phyloP scores from a whole-genome alignment of 1,139 yeast species.

The Hemisphaericaspora subhashii region DNA sequence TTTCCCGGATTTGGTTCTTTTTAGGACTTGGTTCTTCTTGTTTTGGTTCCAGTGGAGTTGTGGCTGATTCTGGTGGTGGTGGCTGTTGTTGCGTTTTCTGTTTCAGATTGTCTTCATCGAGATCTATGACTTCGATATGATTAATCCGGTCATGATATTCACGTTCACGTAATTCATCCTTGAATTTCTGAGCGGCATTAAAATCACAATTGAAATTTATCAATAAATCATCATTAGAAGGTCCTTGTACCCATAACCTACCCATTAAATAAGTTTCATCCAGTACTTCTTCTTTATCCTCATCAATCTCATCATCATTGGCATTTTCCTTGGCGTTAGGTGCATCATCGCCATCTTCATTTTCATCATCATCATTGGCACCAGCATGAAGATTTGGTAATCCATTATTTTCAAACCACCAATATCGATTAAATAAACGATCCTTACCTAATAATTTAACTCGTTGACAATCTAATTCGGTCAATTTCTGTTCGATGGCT shows the following conservation, averaged over 20 bases:
- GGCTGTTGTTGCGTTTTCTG: neutral
- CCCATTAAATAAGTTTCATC: conserved; percentile 81
- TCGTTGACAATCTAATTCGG: conserved; percentile 76
- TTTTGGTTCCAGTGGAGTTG: neutral
- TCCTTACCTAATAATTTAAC: conserved; percentile 80
- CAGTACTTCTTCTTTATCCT: conserved; percentile 39
- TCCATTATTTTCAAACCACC: conserved; percentile 95
- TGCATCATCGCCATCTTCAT: conserved; percentile 35
- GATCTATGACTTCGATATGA: conserved; percentile 3
- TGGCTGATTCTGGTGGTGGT: neutral
- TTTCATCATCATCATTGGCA: conserved; percentile 37
- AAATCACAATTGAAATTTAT: conserved; percentile 18
- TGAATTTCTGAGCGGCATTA: conserved; percentile 8
- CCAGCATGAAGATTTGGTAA: conserved; percentile 58
- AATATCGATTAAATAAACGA: conserved; percentile 79
- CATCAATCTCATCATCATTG: conserved; percentile 32
- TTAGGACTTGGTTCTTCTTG: conserved; percentile 2
- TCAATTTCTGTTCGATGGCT: conserved; percentile 54
- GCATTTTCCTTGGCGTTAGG: conserved; percentile 32
- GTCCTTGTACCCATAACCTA: conserved; percentile 92
- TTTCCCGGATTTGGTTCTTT: conserved; percentile 13
- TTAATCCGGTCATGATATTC: conserved; percentile 3
- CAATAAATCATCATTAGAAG: conserved; percentile 61
- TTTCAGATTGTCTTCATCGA: neutral
- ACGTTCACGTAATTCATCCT: conserved; percentile 5